These are phyloP conservation scores for Cercospora janseana DNA, from an alignment of 2,329 filamentous ascomycete genomes.

Conservation along the genomic window DNA sequence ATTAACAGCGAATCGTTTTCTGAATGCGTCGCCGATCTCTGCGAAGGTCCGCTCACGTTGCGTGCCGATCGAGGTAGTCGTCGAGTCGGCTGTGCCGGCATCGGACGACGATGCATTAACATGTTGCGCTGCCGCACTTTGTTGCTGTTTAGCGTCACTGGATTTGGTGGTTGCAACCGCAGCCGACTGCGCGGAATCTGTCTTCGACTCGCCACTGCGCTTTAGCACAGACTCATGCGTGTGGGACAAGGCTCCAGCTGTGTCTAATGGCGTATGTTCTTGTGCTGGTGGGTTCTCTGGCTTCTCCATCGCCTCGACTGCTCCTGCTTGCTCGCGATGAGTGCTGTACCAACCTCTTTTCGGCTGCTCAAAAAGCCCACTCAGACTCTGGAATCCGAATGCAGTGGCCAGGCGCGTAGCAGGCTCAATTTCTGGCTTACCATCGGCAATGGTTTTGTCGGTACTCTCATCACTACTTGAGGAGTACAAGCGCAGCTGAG, in stretches of 20 bases:
- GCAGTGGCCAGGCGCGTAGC: constrained; percentile 20
- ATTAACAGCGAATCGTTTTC: not conserved
- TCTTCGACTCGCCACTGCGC: too few relatives aligned
- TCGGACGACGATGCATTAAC: too few relatives aligned
- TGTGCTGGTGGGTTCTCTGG: not conserved
- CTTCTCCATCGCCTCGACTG: too few relatives aligned
- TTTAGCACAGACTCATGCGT: too few relatives aligned
- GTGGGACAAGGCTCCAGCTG: too few relatives aligned
- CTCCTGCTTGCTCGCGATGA: constrained; percentile 23
- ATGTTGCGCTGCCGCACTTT: too few relatives aligned
- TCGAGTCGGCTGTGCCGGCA: too few relatives aligned
- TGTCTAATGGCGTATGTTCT: too few relatives aligned
- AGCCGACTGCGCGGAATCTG: too few relatives aligned
- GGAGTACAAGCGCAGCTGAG: constrained; percentile 27
- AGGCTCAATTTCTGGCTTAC: not conserved
- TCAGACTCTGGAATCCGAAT: constrained; percentile 35
- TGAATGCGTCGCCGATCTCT: constrained; percentile 7
- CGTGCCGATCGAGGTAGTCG: not conserved
- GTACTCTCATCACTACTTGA: constrained; percentile 13
- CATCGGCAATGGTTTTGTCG: not conserved
- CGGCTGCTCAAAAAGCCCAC: constrained; percentile 29
- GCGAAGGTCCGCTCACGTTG: not conserved
- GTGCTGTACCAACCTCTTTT: constrained; percentile 30
- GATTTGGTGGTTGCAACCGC: too few relatives aligned
- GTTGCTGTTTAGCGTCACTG: too few relatives aligned